These are phyloP conservation scores for Lentithecium fluviatile DNA, from an alignment of 495 filamentous ascomycete genomes.

Conservation along the genomic window DNA sequence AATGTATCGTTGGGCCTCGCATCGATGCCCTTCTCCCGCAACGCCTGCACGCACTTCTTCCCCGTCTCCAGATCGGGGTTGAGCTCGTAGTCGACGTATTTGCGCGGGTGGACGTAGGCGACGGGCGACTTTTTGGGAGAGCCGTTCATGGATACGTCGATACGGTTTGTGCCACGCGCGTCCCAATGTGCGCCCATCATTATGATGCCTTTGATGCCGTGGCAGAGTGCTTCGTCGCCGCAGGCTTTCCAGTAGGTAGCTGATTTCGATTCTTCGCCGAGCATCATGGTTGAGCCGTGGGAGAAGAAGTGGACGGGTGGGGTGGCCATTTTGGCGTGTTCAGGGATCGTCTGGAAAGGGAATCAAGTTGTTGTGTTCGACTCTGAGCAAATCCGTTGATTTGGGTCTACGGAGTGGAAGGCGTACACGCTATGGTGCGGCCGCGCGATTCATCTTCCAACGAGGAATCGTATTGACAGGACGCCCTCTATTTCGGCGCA, in stretches of 20 bases:
- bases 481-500: no score
- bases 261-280: constrained; percentile 58
- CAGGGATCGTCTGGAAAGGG: no score
- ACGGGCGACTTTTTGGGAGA: constrained; percentile 56
- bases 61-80: constrained; percentile 54
- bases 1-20: constrained; percentile 50
- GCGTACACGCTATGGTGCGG: no score
- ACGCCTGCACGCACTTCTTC: constrained; percentile 48
- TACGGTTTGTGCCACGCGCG: constrained; percentile 43
- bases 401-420: no score
- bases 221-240: constrained; percentile 57
- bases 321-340: constrained; percentile 18
- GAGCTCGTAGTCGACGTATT: constrained; percentile 58
- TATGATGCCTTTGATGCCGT: constrained; percentile 57
- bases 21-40: constrained; percentile 52
- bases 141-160: constrained; percentile 58
- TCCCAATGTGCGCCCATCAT: constrained; percentile 70
- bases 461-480: no score
- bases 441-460: no score
- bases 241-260: constrained; percentile 63
- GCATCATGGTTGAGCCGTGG: constrained; percentile 68
- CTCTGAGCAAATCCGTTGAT: no score
- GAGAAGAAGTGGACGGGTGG: constrained; percentile 66
- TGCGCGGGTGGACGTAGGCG: constrained; percentile 58
- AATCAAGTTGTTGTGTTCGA: no score